Base-by-base conservation (phyloP, 108 stramenopile genomes). In the Skeletonema marinoi region DNA sequence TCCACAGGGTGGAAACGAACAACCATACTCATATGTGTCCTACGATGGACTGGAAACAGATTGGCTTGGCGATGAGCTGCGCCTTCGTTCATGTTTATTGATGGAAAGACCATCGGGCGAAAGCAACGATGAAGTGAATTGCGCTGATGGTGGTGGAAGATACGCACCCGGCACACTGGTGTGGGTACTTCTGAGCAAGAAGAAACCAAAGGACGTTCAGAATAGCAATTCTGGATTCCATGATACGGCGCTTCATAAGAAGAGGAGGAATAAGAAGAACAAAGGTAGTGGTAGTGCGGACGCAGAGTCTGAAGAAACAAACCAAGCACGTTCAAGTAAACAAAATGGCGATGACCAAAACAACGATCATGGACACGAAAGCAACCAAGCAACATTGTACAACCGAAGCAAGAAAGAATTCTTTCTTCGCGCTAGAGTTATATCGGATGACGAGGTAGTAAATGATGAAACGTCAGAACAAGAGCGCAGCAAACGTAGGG, bases 161-260 rank as follows among this genome's bases (percentile, higher is more conserved):
- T 81, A 81, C 38, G 13, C 61, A 3, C 69, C 73, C n/a, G 80
- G 78, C 16, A 73, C 89, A 6, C 70, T 90, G 25, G 78, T 79
- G 3, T 90, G 89, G 89, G 89, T 90, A 10, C 72, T 88, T 13
- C 42, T 75, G 19, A 88, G 87, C 77, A 88, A 85, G 64, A 86
- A 87, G 11, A 83, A 80, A 44, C 44, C 33, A 4, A 78, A 79
- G 39, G 51, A 54, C 21, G 41, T 0, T 44, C 71, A 16, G 62
- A 71, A 54, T 32, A 19, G 50, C 8, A 25, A 33, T 6, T 19
- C 63, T 30, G 48, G 32, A 17, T 66, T 32, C 29, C 62, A 65
- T 21, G 72, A 73, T 19, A 33, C 54, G 32, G 67, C 67, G 13
- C 42, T 75, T 32, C 68, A 81, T 32, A 74, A 81, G 54, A 81